phyloP scores from a whole-genome alignment of 1,139 yeast species.

The Suhomyces bokatorum region DNA sequence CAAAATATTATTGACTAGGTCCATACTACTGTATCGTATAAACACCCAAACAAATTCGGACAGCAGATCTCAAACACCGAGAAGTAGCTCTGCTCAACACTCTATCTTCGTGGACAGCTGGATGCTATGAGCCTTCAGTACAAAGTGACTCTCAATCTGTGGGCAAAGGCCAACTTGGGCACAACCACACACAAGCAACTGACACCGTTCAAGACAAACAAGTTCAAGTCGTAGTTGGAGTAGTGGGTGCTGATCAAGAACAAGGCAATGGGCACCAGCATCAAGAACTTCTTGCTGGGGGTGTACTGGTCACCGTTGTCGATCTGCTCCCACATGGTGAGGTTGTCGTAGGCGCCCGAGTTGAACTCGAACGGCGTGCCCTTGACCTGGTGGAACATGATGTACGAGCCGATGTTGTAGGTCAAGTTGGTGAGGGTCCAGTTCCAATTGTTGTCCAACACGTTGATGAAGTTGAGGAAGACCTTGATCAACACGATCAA shows the following conservation, averaged over 20 bases:
- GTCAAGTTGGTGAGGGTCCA: slow-evolving; percentile 94
- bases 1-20: neutral
- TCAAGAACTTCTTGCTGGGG: slow-evolving; percentile 89
- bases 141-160: slow-evolving; percentile 70
- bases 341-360: slow-evolving; percentile 91
- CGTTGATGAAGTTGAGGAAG: slow-evolving; percentile 72
- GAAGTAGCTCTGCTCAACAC: neutral
- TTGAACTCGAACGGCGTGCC: slow-evolving; percentile 98
- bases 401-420: slow-evolving; percentile 86
- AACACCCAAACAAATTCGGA: neutral
- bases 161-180: slow-evolving; percentile 85
- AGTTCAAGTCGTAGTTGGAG: slow-evolving; percentile 76
- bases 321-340: slow-evolving; percentile 99
- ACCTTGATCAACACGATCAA: slow-evolving; percentile 71
- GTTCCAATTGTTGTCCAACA: slow-evolving; percentile 73
- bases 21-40: neutral
- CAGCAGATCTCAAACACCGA: neutral
- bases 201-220: slow-evolving; percentile 76
- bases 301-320: slow-evolving; percentile 97
- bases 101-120: neutral
- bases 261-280: slow-evolving; percentile 86
- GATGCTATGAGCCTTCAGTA: slow-evolving; percentile 20
- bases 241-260: slow-evolving; percentile 90
- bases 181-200: slow-evolving; percentile 81
- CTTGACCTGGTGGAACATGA: slow-evolving; percentile 95